Evolutionary conservation across 2,329 filamentous ascomycete genomes (phyloP).

Genomic region (Ramularia collo-cygni): DNA sequence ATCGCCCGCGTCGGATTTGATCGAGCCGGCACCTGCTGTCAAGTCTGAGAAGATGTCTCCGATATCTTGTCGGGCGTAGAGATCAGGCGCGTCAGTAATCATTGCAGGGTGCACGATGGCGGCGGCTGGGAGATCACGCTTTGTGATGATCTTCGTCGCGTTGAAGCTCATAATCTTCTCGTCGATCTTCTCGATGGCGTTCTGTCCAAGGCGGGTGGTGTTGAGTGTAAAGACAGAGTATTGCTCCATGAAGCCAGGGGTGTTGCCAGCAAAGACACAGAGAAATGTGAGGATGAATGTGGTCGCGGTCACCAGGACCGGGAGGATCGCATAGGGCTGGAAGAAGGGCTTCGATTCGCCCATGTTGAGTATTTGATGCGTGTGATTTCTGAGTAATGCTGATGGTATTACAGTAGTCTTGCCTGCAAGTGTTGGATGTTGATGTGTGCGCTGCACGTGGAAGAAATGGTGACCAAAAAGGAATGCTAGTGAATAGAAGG

Average conservation of each 20-base stretch:
- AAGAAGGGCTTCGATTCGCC: conserved; percentile 1
- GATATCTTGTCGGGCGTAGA: conserved; percentile 13
- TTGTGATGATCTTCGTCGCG: conserved; percentile 11
- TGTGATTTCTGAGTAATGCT: too few relatives aligned
- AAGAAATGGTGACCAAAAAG: too few relatives aligned
- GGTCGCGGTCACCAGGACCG: conserved; percentile 39
- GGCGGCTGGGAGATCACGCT: conserved; percentile 13
- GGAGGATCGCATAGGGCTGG: conserved; percentile 18
- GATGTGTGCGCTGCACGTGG: too few relatives aligned
- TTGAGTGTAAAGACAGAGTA: conserved; percentile 55
- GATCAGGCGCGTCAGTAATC: conserved; percentile 15
- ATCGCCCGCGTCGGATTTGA: conserved; percentile 12
- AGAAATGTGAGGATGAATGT: conserved; percentile 54
- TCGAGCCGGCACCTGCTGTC: conserved; percentile 10
- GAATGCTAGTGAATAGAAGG: too few relatives aligned
- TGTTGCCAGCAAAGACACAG: conserved; percentile 55
- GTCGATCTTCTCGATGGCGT: conserved; percentile 27
- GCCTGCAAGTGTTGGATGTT: too few relatives aligned
- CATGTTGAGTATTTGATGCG: too few relatives aligned
- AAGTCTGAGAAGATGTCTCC: conserved; percentile 24
- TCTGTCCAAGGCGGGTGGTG: conserved; percentile 47
- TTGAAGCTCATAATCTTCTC: conserved; percentile 21
- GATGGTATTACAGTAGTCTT: too few relatives aligned
- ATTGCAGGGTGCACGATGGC: conserved; percentile 8
- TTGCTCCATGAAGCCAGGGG: conserved; percentile 49